phyloP scores from a whole-genome alignment of 1,284 basidiomycete genomes.

The Puccinia polysora region DNA sequence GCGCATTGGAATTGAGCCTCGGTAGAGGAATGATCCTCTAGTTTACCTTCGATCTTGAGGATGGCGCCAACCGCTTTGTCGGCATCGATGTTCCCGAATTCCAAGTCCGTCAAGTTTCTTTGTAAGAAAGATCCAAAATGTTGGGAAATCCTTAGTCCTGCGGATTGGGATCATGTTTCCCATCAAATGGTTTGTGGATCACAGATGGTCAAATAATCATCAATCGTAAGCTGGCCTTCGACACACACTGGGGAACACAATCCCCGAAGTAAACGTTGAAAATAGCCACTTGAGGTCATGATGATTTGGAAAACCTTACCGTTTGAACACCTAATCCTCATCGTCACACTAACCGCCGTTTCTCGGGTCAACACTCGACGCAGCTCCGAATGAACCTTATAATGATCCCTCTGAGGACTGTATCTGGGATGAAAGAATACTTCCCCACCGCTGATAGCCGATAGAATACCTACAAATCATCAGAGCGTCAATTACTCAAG shows the following conservation, averaged over 20 bases:
- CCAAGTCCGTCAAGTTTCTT: constrained; percentile 69
- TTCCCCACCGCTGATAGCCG: constrained; percentile 82
- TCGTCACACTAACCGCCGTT: constrained; percentile 73
- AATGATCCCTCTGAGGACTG: constrained; percentile 65
- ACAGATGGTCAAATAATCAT: constrained; percentile 6
- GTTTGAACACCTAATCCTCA: constrained; percentile 78
- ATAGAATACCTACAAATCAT: constrained; percentile 62
- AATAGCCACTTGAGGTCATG: too few relatives aligned
- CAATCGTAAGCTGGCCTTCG: too few relatives aligned
- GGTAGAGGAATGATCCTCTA: constrained; percentile 64
- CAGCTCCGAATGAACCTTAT: constrained; percentile 68
- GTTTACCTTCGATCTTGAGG: constrained; percentile 61
- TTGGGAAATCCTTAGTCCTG: constrained; percentile 68
- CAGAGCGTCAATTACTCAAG: too few relatives aligned
- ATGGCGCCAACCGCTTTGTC: constrained; percentile 71
- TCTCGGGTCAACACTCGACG: constrained; percentile 66
- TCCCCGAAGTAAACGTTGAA: too few relatives aligned
- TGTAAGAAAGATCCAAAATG: constrained; percentile 80
- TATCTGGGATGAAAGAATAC: constrained; percentile 89
- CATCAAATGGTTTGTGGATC: constrained; percentile 44
- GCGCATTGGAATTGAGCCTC: constrained; percentile 87
- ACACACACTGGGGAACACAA: too few relatives aligned
- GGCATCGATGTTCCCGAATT: constrained; percentile 73
- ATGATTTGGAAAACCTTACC: constrained; percentile 57
- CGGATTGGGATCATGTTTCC: constrained; percentile 36